Percentiles rank a stretch among this genome's conserved stretches.
phyloP scores from a whole-genome alignment of 805 yeast genomes.

The Danielozyma ontarioensis region DNA sequence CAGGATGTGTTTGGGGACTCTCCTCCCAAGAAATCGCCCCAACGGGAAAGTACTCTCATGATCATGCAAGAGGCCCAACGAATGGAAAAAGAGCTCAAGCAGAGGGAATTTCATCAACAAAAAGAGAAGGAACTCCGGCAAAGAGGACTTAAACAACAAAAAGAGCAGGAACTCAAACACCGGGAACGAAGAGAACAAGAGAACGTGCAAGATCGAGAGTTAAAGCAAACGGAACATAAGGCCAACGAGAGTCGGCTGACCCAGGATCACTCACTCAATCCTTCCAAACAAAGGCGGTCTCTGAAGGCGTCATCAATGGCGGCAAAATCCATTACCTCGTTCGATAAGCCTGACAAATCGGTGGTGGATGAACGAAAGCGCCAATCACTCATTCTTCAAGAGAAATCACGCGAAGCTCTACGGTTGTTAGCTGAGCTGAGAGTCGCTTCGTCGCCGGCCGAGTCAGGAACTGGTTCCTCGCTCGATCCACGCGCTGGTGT shows the following conservation, averaged over 20 bases:
- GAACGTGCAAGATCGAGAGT: conserved; percentile 14
- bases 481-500: conserved; percentile 32
- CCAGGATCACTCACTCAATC: conserved; percentile 6
- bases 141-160: conserved; percentile 8
- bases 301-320: no score
- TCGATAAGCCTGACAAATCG: no score
- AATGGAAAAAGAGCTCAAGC: conserved; percentile 9
- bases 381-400: conserved; percentile 18
- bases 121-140: conserved; percentile 8
- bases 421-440: conserved; percentile 11
- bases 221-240: conserved; percentile 15
- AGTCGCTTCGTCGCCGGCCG: conserved; percentile 11
- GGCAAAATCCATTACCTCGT: no score
- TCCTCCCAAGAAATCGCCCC: conserved; percentile 1
- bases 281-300: no score
- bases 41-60: background rate
- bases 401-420: conserved; percentile 25
- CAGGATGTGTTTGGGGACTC: conserved; percentile 26
- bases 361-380: conserved; percentile 10
- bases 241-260: conserved; percentile 11
- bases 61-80: background rate
- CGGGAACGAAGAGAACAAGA: conserved; percentile 10
- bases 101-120: conserved; percentile 3
- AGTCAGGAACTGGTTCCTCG: conserved; percentile 18
- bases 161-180: conserved; percentile 4